These are phyloP conservation scores for Tephrocybe sp. DNA, from an alignment of 768 basidiomycete species.

Conservation along the genomic window DNA sequence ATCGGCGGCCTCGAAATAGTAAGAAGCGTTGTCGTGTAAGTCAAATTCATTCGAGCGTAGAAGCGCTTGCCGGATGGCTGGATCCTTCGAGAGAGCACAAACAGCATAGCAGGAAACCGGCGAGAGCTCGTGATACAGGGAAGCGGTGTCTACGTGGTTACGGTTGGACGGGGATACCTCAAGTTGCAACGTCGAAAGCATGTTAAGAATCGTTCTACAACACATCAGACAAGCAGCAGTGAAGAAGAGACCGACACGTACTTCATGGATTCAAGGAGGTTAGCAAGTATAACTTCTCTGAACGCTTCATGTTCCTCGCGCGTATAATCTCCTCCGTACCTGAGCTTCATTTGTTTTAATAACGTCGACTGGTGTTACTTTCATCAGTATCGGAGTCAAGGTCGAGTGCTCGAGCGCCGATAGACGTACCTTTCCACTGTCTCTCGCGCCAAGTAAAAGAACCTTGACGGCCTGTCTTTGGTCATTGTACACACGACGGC, in stretches of 20 bases:
- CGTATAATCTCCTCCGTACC: constrained; percentile 79
- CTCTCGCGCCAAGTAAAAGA: constrained; percentile 90
- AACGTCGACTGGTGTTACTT: constrained; percentile 24
- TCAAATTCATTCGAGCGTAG: constrained; percentile 87
- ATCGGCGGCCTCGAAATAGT: constrained; percentile 90
- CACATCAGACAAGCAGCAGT: no score
- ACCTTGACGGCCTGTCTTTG: constrained; percentile 78
- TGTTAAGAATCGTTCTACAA: no score
- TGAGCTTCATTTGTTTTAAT: constrained; percentile 89
- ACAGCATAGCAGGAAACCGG: constrained; percentile 77
- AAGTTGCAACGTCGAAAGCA: no score
- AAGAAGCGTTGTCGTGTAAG: constrained; percentile 89
- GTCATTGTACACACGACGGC: background rate
- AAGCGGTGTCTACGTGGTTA: constrained; percentile 58
- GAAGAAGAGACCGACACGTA: constrained; percentile 45
- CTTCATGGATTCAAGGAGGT: constrained; percentile 88
- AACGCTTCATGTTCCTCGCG: constrained; percentile 79
- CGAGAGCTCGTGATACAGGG: constrained; percentile 64
- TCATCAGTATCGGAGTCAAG: no score
- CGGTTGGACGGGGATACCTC: constrained; percentile 66
- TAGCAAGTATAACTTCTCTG: constrained; percentile 87
- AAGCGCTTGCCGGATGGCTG: constrained; percentile 77
- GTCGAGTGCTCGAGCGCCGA: no score
- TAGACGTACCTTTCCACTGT: constrained; percentile 85
- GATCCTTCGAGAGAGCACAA: constrained; percentile 73